Base-by-base conservation (phyloP, 441 rosid species). In the Viola pubescens region DNA sequence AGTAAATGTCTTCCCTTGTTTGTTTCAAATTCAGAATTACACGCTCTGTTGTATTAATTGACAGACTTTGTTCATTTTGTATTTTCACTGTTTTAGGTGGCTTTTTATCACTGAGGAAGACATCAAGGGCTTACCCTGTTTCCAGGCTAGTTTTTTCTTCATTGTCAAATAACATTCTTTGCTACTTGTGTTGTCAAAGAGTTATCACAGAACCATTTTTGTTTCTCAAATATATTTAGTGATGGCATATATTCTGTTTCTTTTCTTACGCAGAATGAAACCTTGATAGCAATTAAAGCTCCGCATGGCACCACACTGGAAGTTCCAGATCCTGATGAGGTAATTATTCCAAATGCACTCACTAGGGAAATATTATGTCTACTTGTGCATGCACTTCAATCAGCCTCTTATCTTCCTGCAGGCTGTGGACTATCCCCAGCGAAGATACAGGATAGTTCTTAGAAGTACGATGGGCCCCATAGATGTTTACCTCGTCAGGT, bases 321-420 rank as follows among this genome's bases (percentile, higher is more conserved):
- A 79, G 97, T 90, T 67, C 99, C 99, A 51, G 97, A 90, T 79
- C 99, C 99, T 42, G 99, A 89, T 73, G 98, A 94, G 96, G 99
- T 90, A 81, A 70, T 26, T 26, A 26, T 69, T 63, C 57, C 43
- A 66, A 53, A 48, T 61, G 52, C 65, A 61, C 64, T 68, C 5
- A 54, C 68, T 61, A 39, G 50, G 51, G 46, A 49, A 10, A 51
- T 19, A 16, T 37, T 14, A 8, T 51, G 40, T 38, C 9, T 56
- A 11, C 58, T 66, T 52, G 52, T 56, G 54, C 9, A 41, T 48
- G 14, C 39, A 19, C 46, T 54, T 16, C 45, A 70, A 40, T 16
- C 44, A 45, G 7, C 8, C 44, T 59, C 42, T 53, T 58, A 69
- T 71, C 37, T 41, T 57, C 67, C 68, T 51, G 62, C 81, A 88